Conservation (phyloP, 495 filamentous ascomycete genomes). For the Cairneyella variabilis region DNA sequence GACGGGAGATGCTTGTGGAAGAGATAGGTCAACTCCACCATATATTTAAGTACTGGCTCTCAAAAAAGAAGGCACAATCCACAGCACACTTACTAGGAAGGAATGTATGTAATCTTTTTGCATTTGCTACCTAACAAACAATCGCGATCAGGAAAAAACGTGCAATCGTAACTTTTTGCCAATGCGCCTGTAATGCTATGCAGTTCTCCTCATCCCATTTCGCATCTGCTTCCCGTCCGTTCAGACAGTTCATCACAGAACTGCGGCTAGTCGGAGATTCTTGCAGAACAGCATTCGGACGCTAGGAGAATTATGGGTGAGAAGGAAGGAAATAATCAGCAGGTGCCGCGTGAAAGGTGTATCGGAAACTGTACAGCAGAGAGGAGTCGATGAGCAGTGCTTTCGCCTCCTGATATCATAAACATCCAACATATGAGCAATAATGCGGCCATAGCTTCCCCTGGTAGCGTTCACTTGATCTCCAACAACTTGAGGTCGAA, state of each 20-base stretch:
- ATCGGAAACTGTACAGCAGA: slow-evolving; percentile 26
- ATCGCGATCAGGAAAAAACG: slow-evolving; percentile 9
- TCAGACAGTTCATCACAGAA: slow-evolving; percentile 25
- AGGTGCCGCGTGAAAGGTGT: slow-evolving; percentile 22
- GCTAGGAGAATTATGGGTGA: slow-evolving; percentile 27
- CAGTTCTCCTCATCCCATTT: slow-evolving; percentile 29
- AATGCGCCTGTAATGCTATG: slow-evolving; percentile 28
- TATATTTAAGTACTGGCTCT: too few relatives aligned
- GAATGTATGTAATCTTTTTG: background rate
- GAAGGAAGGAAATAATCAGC: slow-evolving; percentile 28
- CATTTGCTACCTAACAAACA: slow-evolving; percentile 15
- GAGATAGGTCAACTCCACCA: background rate
- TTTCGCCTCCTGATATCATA: slow-evolving; percentile 16
- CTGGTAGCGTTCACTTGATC: slow-evolving; percentile 44
- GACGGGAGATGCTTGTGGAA: background rate
- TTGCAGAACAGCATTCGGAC: slow-evolving; percentile 16
- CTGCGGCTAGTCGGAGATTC: slow-evolving; percentile 27
- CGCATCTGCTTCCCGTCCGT: slow-evolving; percentile 19
- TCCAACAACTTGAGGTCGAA: slow-evolving; percentile 91
- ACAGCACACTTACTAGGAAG: background rate
- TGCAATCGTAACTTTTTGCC: slow-evolving; percentile 21
- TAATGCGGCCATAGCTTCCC: background rate
- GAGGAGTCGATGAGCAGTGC: slow-evolving; percentile 16
- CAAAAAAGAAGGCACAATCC: background rate
- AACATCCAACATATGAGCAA: slow-evolving; percentile 18